phyloP scores from a whole-genome alignment of 75 land plant species.

The Ceratopteris richardii region DNA sequence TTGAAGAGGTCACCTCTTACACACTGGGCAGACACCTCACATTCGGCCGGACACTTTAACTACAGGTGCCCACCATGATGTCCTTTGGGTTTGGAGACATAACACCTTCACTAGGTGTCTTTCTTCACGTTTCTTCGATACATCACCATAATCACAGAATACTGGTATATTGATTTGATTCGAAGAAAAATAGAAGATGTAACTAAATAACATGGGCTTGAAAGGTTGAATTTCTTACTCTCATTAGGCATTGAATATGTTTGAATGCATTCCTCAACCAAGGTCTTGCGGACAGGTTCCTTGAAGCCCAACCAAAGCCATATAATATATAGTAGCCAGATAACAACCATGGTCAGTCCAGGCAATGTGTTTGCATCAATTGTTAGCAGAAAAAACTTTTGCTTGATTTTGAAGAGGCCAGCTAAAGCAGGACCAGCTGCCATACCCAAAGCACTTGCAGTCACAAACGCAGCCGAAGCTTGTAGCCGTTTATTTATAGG shows the following conservation, averaged over 20 bases:
- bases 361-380: conserved; percentile 54
- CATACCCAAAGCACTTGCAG: conserved; percentile 80
- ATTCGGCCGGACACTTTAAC: too few species aligned
- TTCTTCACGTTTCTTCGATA: too few species aligned
- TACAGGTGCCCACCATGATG: too few species aligned
- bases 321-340: conserved; percentile 47
- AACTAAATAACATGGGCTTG: too few species aligned
- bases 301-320: conserved; percentile 44
- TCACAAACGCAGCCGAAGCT: conserved; percentile 73
- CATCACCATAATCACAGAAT: too few species aligned
- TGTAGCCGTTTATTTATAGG: conserved; percentile 45
- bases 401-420: conserved; percentile 39
- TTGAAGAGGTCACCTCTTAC: too few species aligned
- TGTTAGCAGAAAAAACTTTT: conserved; percentile 28
- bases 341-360: conserved; percentile 52
- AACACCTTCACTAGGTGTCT: too few species aligned
- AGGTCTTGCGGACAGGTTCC: conserved; percentile 35
- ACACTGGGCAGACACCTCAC: too few species aligned
- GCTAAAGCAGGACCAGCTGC: conserved; percentile 71
- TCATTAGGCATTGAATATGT: background rate
- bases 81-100: too few species aligned
- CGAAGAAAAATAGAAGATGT: too few species aligned
- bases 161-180: too few species aligned
- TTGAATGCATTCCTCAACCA: background rate
- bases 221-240: background rate